A percentile compares a stretch with the other conserved stretches of the same genome.
These are phyloP conservation scores for Pseudonitzschia delicatissima DNA, from an alignment of 108 stramenopile species.

Conservation along the genomic window DNA sequence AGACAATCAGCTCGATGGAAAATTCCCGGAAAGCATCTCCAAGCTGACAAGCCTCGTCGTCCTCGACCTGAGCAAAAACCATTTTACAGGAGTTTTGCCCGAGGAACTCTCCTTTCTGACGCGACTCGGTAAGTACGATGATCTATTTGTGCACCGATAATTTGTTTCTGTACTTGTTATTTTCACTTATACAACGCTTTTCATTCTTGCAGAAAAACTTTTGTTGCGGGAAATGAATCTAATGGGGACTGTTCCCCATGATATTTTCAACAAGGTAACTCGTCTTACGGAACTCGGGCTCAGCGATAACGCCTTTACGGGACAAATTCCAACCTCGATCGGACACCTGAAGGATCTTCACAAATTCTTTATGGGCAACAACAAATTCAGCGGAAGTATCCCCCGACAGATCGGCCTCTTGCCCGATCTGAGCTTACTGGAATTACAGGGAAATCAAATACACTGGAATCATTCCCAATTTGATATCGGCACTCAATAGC, in stretches of 20 bases:
- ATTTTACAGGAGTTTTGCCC: constrained; percentile 41
- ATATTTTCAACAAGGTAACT: constrained; percentile 22
- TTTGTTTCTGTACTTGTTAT: not conserved
- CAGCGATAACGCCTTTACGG: constrained; percentile 33
- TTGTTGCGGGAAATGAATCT: not conserved
- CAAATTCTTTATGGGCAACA: constrained; percentile 21
- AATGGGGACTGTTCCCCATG: constrained; percentile 19
- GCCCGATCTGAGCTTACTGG: constrained; percentile 16
- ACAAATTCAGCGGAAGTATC: constrained; percentile 20
- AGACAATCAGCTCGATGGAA: constrained; percentile 26
- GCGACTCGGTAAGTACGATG: constrained; percentile 30
- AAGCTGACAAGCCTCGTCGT: constrained; percentile 30
- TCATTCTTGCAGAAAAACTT: not conserved
- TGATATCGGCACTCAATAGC: constrained; percentile 8
- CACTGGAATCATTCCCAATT: constrained; percentile 19
- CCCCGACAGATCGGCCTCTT: constrained; percentile 24
- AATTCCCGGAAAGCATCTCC: constrained; percentile 25
- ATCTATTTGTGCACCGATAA: not conserved
- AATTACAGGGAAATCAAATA: constrained; percentile 22
- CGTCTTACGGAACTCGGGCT: constrained; percentile 26
- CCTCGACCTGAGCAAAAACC: constrained; percentile 30
- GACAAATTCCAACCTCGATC: constrained; percentile 41
- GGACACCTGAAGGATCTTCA: constrained; percentile 27
- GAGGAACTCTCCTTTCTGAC: constrained; percentile 28
- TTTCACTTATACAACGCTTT: not conserved